Conservation (phyloP, 192 early-diverging fungal genomes). For the Kickxella alabastrina region DNA sequence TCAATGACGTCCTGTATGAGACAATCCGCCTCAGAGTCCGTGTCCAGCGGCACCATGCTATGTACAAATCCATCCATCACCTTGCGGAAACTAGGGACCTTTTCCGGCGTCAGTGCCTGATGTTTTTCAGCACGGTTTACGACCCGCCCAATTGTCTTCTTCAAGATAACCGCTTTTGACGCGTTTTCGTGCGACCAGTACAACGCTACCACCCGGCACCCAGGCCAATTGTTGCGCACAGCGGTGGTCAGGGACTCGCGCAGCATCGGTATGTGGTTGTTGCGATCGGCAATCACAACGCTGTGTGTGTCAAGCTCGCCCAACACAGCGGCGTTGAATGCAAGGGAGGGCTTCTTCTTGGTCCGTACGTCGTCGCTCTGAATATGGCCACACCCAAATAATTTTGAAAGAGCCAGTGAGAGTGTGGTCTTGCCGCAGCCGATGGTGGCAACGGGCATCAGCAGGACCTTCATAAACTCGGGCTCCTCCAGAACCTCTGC, state of each 20-base stretch:
- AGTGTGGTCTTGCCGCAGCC: slow-evolving; percentile 74
- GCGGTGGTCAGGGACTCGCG: slow-evolving; percentile 51
- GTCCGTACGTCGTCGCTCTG: slow-evolving; percentile 75
- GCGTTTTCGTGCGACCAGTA: slow-evolving; percentile 69
- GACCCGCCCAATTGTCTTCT: slow-evolving; percentile 56
- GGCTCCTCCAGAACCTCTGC: slow-evolving; percentile 13
- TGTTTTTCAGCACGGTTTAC: slow-evolving; percentile 71
- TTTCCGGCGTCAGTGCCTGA: slow-evolving; percentile 69
- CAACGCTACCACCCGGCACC: slow-evolving; percentile 65
- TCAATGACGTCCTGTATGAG: slow-evolving; percentile 59
- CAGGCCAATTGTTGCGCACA: slow-evolving; percentile 56
- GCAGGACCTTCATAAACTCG: slow-evolving; percentile 25
- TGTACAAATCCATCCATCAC: slow-evolving; percentile 59
- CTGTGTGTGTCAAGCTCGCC: slow-evolving; percentile 51
- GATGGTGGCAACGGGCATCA: slow-evolving; percentile 74
- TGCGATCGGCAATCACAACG: slow-evolving; percentile 78
- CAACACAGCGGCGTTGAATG: slow-evolving; percentile 61
- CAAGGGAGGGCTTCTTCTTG: slow-evolving; percentile 52
- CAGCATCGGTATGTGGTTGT: slow-evolving; percentile 62
- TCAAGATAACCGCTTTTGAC: slow-evolving; percentile 45
- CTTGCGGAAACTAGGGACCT: slow-evolving; percentile 54
- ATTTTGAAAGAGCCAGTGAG: slow-evolving; percentile 50
- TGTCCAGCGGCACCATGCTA: slow-evolving; percentile 55
- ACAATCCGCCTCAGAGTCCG: slow-evolving; percentile 47
- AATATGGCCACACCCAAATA: slow-evolving; percentile 71